Conservation (phyloP, 169 alveolate genomes). For the Toxoplasma gondii region DNA sequence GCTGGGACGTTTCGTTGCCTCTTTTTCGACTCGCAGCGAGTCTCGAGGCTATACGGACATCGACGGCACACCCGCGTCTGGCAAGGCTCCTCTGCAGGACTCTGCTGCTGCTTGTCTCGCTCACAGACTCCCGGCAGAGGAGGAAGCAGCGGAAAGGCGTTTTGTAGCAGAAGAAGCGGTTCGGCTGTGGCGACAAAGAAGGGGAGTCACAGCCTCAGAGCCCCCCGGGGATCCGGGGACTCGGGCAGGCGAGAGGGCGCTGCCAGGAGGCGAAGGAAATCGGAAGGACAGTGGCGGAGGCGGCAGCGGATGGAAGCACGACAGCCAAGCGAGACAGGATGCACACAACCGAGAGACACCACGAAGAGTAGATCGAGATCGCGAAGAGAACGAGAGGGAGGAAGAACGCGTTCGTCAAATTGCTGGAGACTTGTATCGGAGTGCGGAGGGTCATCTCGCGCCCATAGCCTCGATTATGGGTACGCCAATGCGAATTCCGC, state of each 20-base stretch:
- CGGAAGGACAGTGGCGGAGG: too few species aligned
- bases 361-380: not conserved
- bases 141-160: not conserved
- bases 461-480: slow-evolving; percentile 64
- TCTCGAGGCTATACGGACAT: not conserved
- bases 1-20: not conserved
- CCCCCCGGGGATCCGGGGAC: too few species aligned
- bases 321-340: not conserved
- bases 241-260: too few species aligned
- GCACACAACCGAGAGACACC: not conserved
- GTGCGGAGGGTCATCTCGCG: slow-evolving; percentile 56
- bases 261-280: too few species aligned
- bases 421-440: not conserved
- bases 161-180: not conserved
- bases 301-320: too few species aligned
- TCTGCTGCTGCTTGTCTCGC: too few species aligned
- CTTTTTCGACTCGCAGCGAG: not conserved
- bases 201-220: too few species aligned
- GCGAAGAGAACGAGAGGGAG: not conserved
- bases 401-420: not conserved
- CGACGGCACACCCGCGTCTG: not conserved
- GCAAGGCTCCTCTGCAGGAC: too few species aligned
- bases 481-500: not conserved
- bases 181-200: not conserved
- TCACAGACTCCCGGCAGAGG: too few species aligned